Conservation (phyloP, 192 early-diverging fungal genomes). For the Coemansia sp. region DNA sequence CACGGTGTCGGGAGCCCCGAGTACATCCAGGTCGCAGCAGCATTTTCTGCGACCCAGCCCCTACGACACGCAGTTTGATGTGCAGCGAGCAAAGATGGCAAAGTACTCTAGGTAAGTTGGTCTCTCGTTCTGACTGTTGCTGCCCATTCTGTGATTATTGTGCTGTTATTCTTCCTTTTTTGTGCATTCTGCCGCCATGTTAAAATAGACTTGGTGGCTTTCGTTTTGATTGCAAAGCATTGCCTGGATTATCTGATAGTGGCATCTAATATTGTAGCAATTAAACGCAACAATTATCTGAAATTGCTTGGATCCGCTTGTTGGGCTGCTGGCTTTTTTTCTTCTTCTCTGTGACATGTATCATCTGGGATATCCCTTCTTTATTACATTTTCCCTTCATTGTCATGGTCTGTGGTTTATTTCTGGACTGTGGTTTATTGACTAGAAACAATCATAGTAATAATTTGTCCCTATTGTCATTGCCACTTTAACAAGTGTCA, state of each 20-base stretch:
- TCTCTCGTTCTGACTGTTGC: background rate
- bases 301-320: background rate
- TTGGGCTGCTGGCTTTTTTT: background rate
- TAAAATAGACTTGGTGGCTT: slow-evolving; percentile 6
- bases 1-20: background rate
- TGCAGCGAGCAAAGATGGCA: slow-evolving; percentile 38
- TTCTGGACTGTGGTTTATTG: background rate
- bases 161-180: background rate
- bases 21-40: slow-evolving; percentile 17
- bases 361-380: background rate
- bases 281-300: slow-evolving; percentile 7
- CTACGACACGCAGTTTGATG: slow-evolving; percentile 31
- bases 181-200: too few relatives aligned
- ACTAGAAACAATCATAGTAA: background rate
- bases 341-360: background rate
- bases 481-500: background rate
- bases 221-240: slow-evolving; percentile 2
- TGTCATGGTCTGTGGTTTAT: slow-evolving; percentile 1
- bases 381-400: background rate
- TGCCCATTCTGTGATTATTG: background rate
- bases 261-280: slow-evolving; percentile 9
- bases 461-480: background rate
- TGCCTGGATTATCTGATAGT: background rate
- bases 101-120: slow-evolving; percentile 47
- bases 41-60: slow-evolving; percentile 20